These are phyloP conservation scores for Oryza longistaminata DNA, from an alignment of 176 grass and related monocot genomes.

Conservation along the genomic window DNA sequence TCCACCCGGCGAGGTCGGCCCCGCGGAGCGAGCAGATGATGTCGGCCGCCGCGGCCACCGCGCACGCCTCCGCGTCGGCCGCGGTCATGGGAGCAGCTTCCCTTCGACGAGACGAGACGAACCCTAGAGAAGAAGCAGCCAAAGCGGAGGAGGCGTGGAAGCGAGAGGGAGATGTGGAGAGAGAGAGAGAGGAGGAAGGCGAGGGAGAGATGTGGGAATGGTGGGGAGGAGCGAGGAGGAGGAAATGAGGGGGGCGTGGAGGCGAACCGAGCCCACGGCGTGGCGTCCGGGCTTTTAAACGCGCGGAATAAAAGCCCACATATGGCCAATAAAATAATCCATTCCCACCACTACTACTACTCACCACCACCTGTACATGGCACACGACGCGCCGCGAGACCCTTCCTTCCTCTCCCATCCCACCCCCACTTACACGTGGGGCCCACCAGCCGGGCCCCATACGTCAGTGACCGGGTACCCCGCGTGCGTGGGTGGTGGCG, in stretches of 20 bases:
- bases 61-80: neutral
- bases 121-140: neutral
- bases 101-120: neutral
- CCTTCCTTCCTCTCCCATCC: neutral
- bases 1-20: constrained; percentile 44
- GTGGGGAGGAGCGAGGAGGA: neutral
- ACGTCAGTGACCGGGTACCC: neutral
- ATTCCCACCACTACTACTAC: neutral
- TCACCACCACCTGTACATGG: neutral
- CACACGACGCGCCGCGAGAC: constrained; percentile 31
- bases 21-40: constrained; percentile 46
- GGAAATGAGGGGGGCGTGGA: constrained; percentile 44
- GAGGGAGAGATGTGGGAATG: constrained; percentile 19
- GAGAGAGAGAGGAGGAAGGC: no score
- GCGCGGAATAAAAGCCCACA: constrained; percentile 20
- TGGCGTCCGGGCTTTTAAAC: constrained; percentile 54
- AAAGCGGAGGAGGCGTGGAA: neutral
- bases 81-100: constrained; percentile 10
- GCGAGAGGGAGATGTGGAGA: neutral
- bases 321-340: constrained; percentile 37
- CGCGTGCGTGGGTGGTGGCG: no score
- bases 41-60: constrained; percentile 32
- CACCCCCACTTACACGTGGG: neutral
- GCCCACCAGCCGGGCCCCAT: fast-evolving
- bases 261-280: constrained; percentile 34